Evolutionary conservation across 83 land plant genomes (phyloP), one percentile per base, ranked within the genome.

Genomic region (Isoetes engelmannii): DNA sequence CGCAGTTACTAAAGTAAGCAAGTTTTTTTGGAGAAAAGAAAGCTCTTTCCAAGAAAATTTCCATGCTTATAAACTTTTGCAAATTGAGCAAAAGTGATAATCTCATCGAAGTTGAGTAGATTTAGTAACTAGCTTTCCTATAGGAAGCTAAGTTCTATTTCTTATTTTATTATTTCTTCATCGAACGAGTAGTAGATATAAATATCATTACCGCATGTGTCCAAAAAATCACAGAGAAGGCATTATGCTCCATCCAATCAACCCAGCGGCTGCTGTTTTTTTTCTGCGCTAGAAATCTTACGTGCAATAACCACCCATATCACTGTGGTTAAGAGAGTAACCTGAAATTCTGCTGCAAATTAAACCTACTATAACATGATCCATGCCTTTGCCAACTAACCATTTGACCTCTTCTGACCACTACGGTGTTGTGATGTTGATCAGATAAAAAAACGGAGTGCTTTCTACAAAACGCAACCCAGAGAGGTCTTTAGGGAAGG

Each of bases 351-450:
- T 90, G 76, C 94, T 83, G 74, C 90, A 83, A 3, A 92, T 83
- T 71, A 92, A 68, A 0, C 97, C 97, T 13, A 76, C 72, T 6
- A 89, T 86, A 49, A 90, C 83, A 76, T 94, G 89, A 80, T 92
- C 89, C 97, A 77, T 92, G 73, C 7, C 82, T 74, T 48, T 92
- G 97, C 97, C 97, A 92, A 64, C 97, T 92, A 45, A 86, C 93
- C 97, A 92, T 92, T 65, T 89, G 97, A 69, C 89, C 97, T n/a
- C 97, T 94, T 80, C n/a, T n/a, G n/a, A n/a, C n/a, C n/a, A n/a
- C n/a, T n/a, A n/a, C n/a, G n/a, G n/a, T n/a, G n/a, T n/a, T n/a
- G n/a, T n/a, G n/a, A n/a, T n/a, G n/a, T n/a, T n/a, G n/a, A n/a
- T n/a, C n/a, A n/a, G n/a, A n/a, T n/a, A n/a, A n/a, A n/a, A n/a